These are phyloP conservation scores for Akanthomyces dipterigenus DNA, from an alignment of 2,329 filamentous ascomycete genomes.

Conservation along the genomic window DNA sequence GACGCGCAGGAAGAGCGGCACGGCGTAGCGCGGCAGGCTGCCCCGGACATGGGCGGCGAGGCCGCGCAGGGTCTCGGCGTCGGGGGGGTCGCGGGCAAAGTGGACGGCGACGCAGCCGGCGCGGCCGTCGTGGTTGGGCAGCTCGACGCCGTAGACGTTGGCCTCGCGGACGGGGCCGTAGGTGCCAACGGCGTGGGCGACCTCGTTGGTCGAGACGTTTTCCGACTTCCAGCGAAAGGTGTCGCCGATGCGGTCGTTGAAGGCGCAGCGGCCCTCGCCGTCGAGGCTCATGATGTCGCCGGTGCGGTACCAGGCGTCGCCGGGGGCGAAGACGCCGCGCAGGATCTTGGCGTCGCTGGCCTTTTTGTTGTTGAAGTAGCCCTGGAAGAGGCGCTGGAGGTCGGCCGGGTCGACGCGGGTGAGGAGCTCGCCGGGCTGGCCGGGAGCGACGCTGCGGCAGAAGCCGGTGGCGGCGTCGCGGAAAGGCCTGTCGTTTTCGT, in stretches of 20 bases:
- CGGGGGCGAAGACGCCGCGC: conserved; percentile 63
- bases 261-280: conserved; percentile 64
- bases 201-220: conserved; percentile 77
- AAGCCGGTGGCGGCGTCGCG: conserved; percentile 65
- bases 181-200: conserved; percentile 64
- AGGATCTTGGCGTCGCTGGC: conserved; percentile 70
- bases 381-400: conserved; percentile 62
- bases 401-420: conserved; percentile 61
- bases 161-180: conserved; percentile 65
- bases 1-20: conserved; percentile 70
- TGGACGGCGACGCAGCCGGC: conserved; percentile 73
- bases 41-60: conserved; percentile 52
- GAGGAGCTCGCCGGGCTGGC: conserved; percentile 69
- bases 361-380: conserved; percentile 69
- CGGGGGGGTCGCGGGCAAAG: conserved; percentile 39
- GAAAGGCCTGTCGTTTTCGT: conserved; percentile 58
- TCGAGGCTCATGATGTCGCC: conserved; percentile 77
- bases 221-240: conserved; percentile 78
- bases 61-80: conserved; percentile 42
- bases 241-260: conserved; percentile 74
- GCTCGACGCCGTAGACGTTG: conserved; percentile 76
- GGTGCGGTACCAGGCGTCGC: conserved; percentile 76
- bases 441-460: conserved; percentile 51
- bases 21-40: conserved; percentile 64
- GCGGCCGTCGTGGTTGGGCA: conserved; percentile 76